A percentile compares a stretch with the other conserved stretches of the same genome.
Evolutionary conservation across 257 asterid genomes (phyloP).

Genomic region (Nicotiana paniculata): DNA sequence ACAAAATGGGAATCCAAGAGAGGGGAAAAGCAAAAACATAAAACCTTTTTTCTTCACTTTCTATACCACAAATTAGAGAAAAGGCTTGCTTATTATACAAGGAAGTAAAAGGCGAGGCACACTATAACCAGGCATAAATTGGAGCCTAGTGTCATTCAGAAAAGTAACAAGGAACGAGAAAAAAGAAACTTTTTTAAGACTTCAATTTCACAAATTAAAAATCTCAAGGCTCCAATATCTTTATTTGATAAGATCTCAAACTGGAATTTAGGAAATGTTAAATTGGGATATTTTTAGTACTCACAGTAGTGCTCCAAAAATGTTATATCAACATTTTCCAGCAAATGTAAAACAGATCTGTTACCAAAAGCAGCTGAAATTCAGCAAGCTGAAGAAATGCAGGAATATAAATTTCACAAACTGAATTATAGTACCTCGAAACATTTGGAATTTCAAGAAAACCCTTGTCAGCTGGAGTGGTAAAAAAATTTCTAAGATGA

Average conservation of each 20-base stretch:
- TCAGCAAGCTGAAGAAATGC: neutral
- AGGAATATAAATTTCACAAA: neutral
- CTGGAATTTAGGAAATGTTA: neutral
- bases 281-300: neutral
- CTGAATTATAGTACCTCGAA: conserved; percentile 30
- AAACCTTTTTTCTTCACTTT: conserved; percentile 21
- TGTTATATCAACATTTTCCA: no score
- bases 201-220: no score
- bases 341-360: conserved; percentile 10
- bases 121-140: neutral
- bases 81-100: no score
- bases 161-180: neutral
- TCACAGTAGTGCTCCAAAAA: no score
- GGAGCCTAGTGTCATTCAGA: neutral
- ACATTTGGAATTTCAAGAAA: conserved; percentile 19
- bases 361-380: neutral
- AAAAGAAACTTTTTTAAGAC: neutral
- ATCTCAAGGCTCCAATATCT: no score
- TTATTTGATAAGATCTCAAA: no score
- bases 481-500: conserved; percentile 18
- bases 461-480: neutral
- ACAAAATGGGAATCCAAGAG: conserved; percentile 9
- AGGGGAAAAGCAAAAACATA: conserved; percentile 21
- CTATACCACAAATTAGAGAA: conserved; percentile 13
- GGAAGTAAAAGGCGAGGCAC: no score